phyloP scores from a whole-genome alignment of 768 basidiomycete genomes.

The Trametes cingulata region DNA sequence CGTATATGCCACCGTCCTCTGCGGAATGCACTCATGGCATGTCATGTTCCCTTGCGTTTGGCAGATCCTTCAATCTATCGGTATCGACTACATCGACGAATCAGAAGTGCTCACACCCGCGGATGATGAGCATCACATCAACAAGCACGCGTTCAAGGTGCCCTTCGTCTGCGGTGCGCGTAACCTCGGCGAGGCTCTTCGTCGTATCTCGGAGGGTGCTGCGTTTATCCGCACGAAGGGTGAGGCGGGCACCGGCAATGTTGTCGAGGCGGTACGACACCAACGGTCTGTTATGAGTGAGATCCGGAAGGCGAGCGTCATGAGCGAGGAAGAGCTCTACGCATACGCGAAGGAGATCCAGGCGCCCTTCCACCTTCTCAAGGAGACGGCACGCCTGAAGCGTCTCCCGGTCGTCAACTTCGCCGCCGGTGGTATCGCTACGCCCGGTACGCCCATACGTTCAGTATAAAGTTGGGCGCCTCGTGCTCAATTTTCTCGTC shows the following conservation, averaged over 20 bases:
- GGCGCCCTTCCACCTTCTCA: conserved; percentile 93
- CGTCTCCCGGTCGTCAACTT: conserved; percentile 95
- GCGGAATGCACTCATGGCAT: neutral
- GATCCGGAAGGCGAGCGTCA: conserved; percentile 81
- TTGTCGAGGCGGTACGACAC: conserved; percentile 94
- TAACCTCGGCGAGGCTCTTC: conserved; percentile 93
- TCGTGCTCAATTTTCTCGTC: conserved; percentile 7
- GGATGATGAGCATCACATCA: conserved; percentile 95
- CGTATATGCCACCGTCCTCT: conserved; percentile 13
- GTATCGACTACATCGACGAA: conserved; percentile 97
- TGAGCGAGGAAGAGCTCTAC: conserved; percentile 96
- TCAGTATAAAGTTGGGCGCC: conserved; percentile 13
- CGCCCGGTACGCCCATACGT: conserved; percentile 59
- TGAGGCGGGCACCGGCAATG: conserved; percentile 86
- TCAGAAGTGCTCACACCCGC: conserved; percentile 94
- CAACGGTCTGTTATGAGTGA: conserved; percentile 80
- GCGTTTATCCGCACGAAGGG: conserved; percentile 99
- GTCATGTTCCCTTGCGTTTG: neutral
- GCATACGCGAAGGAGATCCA: conserved; percentile 88
- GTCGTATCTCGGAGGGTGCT: conserved; percentile 95
- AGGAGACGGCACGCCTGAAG: conserved; percentile 93
- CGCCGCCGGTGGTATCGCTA: conserved; percentile 92
- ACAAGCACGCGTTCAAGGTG: conserved; percentile 93
- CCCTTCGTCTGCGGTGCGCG: conserved; percentile 97
- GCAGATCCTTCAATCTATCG: conserved; percentile 90